Conservation (phyloP, 805 yeast species). For the Ogataea polymorpha region DNA sequence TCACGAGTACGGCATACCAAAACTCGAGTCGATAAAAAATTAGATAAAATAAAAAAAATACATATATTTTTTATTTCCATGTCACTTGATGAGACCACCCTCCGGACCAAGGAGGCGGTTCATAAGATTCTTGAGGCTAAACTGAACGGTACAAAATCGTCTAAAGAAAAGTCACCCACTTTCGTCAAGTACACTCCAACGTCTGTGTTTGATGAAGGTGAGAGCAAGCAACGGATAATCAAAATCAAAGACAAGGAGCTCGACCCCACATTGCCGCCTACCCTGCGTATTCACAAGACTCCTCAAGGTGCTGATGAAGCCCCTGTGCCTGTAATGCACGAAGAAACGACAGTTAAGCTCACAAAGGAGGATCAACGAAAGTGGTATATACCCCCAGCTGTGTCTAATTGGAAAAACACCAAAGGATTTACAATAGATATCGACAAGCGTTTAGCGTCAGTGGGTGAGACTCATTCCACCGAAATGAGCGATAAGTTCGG, state of each 20-base stretch:
- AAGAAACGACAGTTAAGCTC: constrained; percentile 48
- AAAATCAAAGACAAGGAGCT: constrained; percentile 63
- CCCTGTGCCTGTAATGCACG: constrained; percentile 62
- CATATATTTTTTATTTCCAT: not conserved
- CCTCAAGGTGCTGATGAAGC: constrained; percentile 60
- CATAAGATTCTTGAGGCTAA: constrained; percentile 47
- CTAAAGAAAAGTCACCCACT: constrained; percentile 31
- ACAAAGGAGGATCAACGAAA: constrained; percentile 70
- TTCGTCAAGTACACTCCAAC: constrained; percentile 45
- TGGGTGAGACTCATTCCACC: constrained; percentile 35
- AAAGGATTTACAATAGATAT: constrained; percentile 82
- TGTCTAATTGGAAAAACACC: constrained; percentile 94
- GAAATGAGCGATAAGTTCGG: constrained; percentile 57
- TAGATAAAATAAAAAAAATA: not conserved
- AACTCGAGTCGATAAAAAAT: not conserved
- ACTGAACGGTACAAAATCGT: constrained; percentile 32
- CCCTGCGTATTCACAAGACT: constrained; percentile 67
- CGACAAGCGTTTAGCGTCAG: constrained; percentile 70
- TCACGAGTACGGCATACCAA: constrained; percentile 28
- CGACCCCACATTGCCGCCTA: constrained; percentile 88
- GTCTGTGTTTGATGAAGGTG: constrained; percentile 30
- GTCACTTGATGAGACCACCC: constrained; percentile 37
- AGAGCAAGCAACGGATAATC: constrained; percentile 43
- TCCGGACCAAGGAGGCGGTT: constrained; percentile 56
- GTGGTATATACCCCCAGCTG: constrained; percentile 88